Evolutionary conservation across 2,329 filamentous ascomycete genomes (phyloP), one percentile per base, ranked within the genome.

Genomic region (Thyridium curvatum): DNA sequence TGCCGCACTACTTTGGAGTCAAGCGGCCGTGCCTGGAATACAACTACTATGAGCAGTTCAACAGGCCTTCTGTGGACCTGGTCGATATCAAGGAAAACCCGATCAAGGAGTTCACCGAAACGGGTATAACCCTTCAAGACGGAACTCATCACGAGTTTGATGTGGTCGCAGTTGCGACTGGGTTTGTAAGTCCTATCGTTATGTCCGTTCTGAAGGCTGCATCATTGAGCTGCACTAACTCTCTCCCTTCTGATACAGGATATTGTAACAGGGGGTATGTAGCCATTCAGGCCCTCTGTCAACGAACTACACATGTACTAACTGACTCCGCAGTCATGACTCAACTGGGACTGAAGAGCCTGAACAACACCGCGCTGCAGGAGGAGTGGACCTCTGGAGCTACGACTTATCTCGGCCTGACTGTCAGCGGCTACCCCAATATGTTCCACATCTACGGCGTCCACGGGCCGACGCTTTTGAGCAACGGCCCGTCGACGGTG

Each of bases 361-460:
- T 68, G 40, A 30, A 64, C 39, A 49, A 53, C 9, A 54, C 53
- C 2, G 54, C 54, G 8, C 60, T 72, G 6, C 42, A 60, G 15
- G 55, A 69, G n/a, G 55, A 69, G 38, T 72, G 68, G 68, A 46
- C 49, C 16, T 38, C 48, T 2, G 64, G 63, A 0, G 62, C 62
- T 3, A 55, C 56, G 33, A 69, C 68, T 0, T 70, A 70, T 39
- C 61, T 72, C 3, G 69, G 69, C 6, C 60, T 54, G 4, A 65
- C 63, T 0, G 59, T 68, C 29, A 50, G 51, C 35, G 65, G 64
- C 12, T 72, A 66, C 35, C 69, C 69, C 26, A 72, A 72, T 49
- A 69, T 72, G 65, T 71, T 72, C 54, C 59, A 67, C 45, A 58
- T 71, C 35, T 79, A 78, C 49, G 75, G 75, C 0, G 60, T 67